phyloP scores from a whole-genome alignment of 108 stramenopile species.

The Nitzschia palea region DNA sequence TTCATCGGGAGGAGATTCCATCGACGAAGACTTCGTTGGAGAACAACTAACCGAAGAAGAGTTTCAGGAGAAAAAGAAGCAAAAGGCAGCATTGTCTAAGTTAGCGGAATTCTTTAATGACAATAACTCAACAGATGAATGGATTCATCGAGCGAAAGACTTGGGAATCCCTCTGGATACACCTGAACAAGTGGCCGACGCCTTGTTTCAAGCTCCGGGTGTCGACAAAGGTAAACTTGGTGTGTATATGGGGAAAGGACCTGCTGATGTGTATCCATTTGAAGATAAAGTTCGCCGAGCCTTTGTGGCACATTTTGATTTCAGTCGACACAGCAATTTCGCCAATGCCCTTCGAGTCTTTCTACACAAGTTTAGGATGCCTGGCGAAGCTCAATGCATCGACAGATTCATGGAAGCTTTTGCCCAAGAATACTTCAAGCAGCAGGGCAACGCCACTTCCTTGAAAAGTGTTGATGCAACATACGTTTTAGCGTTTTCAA shows the following conservation, averaged over 20 bases:
- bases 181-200: conserved; percentile 66
- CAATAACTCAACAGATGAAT: conserved; percentile 51
- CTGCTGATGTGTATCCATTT: conserved; percentile 88
- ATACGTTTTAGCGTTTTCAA: conserved; percentile 92
- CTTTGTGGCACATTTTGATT: conserved; percentile 79
- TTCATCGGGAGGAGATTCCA: conserved; percentile 4
- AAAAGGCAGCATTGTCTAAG: conserved; percentile 73
- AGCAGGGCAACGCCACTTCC: conserved; percentile 46
- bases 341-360: conserved; percentile 83
- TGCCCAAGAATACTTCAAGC: conserved; percentile 70
- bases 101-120: conserved; percentile 82
- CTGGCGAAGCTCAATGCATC: conserved; percentile 97
- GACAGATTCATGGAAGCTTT: conserved; percentile 97
- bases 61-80: conserved; percentile 77
- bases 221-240: conserved; percentile 91
- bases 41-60: conserved; percentile 50
- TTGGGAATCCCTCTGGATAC: conserved; percentile 55
- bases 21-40: conserved; percentile 22
- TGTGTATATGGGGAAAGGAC: conserved; percentile 90
- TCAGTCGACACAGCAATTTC: conserved; percentile 59
- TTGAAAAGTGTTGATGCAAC: conserved; percentile 89
- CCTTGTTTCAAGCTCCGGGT: conserved; percentile 82
- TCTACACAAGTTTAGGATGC: conserved; percentile 86
- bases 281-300: conserved; percentile 67
- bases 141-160: conserved; percentile 77